These are phyloP conservation scores for Teunomyces funiuensis DNA, from an alignment of 805 yeast genomes.

Conservation along the genomic window DNA sequence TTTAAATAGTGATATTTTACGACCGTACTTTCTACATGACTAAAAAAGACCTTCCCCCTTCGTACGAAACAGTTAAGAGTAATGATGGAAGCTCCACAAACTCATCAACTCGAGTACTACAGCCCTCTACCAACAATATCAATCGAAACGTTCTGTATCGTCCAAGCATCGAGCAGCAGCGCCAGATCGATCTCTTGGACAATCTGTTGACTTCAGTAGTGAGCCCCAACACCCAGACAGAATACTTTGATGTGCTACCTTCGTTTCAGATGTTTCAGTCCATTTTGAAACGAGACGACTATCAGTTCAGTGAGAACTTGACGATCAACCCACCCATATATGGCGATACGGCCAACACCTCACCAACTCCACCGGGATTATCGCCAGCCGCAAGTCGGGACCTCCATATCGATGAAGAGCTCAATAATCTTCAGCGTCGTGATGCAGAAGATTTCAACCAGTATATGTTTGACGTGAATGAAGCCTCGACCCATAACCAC, in stretches of 20 bases:
- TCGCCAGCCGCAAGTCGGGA: slow-evolving; percentile 12
- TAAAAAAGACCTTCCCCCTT: slow-evolving; percentile 7
- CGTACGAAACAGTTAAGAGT: slow-evolving; percentile 4
- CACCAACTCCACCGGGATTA: slow-evolving; percentile 28
- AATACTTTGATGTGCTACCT: slow-evolving; percentile 59
- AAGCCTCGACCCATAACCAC: slow-evolving; percentile 11
- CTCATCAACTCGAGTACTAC: neutral
- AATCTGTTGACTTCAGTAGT: slow-evolving; percentile 17
- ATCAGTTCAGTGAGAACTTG: slow-evolving; percentile 36
- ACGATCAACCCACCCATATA: slow-evolving; percentile 36
- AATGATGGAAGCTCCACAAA: neutral
- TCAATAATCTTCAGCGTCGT: neutral
- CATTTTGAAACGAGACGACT: slow-evolving; percentile 42
- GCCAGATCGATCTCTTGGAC: slow-evolving; percentile 29
- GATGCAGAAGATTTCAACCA: slow-evolving; percentile 6
- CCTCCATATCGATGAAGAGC: neutral
- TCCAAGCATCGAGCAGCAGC: slow-evolving; percentile 37
- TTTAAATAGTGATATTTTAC: neutral
- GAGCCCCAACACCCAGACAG: slow-evolving; percentile 32
- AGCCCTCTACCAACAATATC: neutral
- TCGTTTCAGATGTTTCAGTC: slow-evolving; percentile 69
- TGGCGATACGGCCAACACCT: slow-evolving; percentile 30
- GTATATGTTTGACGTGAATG: slow-evolving; percentile 8
- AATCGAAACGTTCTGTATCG: slow-evolving; percentile 19
- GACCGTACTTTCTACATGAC: neutral